Evolutionary conservation across 2,329 filamentous ascomycete species (phyloP).

Genomic region (Diaporthe sp.): DNA sequence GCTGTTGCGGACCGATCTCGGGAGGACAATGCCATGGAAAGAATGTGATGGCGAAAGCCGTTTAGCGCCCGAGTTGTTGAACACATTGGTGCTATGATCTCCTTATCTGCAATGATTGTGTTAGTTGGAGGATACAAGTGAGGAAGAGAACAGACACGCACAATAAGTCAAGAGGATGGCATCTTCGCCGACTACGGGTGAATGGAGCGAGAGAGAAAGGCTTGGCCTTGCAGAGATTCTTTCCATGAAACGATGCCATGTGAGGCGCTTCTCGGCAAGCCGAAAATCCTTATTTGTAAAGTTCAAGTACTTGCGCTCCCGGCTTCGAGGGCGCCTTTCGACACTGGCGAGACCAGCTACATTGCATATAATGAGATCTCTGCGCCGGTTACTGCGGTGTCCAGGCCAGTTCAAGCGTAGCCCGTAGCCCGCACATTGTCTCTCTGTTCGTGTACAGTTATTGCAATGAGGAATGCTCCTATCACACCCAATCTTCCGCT

Average conservation of each 20-base stretch:
- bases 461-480: not conserved
- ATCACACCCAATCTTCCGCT: not conserved
- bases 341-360: not conserved
- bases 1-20: not conserved
- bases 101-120: not conserved
- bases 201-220: not conserved
- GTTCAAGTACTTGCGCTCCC: not conserved
- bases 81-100: conserved; percentile 1
- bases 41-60: not conserved
- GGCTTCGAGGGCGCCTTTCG: not conserved
- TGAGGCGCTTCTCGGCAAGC: not conserved
- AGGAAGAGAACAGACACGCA: not conserved
- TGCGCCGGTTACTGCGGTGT: not conserved
- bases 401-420: not conserved
- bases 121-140: not conserved
- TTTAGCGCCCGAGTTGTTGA: not conserved
- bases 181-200: not conserved
- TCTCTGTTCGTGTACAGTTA: not conserved
- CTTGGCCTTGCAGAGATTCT: not conserved
- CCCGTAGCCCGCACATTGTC: not conserved
- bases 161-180: not conserved
- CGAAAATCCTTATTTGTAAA: not conserved
- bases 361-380: not conserved
- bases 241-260: not conserved
- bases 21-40: not conserved